phyloP scores from a whole-genome alignment of 1,284 basidiomycete species.

The Ceratobasidium sp. region DNA sequence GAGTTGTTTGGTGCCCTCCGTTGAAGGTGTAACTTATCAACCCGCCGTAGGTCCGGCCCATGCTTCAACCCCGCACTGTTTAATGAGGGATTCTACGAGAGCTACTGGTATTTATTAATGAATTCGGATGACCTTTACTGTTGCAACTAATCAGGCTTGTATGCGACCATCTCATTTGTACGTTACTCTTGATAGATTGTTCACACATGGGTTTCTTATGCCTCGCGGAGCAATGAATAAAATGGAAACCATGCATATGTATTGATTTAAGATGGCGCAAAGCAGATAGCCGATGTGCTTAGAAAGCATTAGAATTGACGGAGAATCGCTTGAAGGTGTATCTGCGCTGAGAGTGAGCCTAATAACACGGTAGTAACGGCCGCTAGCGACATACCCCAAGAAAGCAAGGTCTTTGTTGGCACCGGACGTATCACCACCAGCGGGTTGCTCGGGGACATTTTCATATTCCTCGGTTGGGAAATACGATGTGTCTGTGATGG shows the following conservation, averaged over 20 bases:
- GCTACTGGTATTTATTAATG: constrained; percentile 17
- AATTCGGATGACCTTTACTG: not conserved
- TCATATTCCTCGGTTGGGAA: constrained; percentile 97
- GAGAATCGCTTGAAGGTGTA: constrained; percentile 87
- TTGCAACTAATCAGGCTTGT: constrained; percentile 13
- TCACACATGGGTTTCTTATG: constrained; percentile 19
- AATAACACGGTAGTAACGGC: not conserved
- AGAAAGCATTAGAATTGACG: constrained; percentile 45
- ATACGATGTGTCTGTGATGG: constrained; percentile 94
- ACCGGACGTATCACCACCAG: constrained; percentile 70
- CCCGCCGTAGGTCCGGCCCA: constrained; percentile 45
- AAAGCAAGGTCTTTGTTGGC: constrained; percentile 91
- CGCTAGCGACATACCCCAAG: constrained; percentile 70
- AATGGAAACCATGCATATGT: constrained; percentile 7
- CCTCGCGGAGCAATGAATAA: not conserved
- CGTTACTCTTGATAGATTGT: constrained; percentile 8
- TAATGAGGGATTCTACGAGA: constrained; percentile 3
- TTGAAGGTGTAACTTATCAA: not conserved
- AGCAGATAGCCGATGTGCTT: constrained; percentile 20
- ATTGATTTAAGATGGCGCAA: constrained; percentile 29
- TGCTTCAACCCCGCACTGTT: constrained; percentile 44
- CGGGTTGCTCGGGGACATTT: constrained; percentile 78
- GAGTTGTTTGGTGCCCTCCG: constrained; percentile 51
- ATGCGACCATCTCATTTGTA: constrained; percentile 6
- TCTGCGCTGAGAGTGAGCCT: constrained; percentile 55